Percentiles rank a stretch among this genome's conserved stretches.
phyloP scores from a whole-genome alignment of 148 eudicot genomes.

The Arbutus unedo region DNA sequence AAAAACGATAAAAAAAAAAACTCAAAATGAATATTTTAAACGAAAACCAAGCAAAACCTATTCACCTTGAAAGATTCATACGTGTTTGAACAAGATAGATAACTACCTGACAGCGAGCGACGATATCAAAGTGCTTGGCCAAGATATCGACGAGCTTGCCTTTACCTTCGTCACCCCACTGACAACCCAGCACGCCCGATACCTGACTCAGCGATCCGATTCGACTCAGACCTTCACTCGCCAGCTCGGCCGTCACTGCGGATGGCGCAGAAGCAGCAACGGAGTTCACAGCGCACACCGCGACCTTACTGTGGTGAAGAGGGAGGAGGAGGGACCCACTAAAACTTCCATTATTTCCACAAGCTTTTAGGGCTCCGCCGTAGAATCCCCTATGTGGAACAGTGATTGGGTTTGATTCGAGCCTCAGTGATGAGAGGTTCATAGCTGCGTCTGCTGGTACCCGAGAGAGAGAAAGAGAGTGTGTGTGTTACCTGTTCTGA shows the following conservation, averaged over 20 bases:
- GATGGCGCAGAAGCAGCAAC: constrained; percentile 14
- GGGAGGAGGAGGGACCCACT: constrained; percentile 14
- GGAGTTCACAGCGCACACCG: constrained; percentile 23
- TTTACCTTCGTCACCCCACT: constrained; percentile 97
- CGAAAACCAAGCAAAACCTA: too few species aligned
- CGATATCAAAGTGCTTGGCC: constrained; percentile 76
- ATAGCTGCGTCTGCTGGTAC: constrained; percentile 12
- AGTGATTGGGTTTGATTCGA: constrained; percentile 34
- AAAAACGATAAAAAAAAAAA: too few species aligned
- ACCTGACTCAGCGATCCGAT: constrained; percentile 71
- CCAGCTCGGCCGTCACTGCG: constrained; percentile 25
- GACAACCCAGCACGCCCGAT: constrained; percentile 83
- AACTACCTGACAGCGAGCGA: constrained; percentile 91
- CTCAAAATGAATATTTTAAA: too few species aligned
- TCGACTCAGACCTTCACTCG: constrained; percentile 37
- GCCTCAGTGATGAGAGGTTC: constrained; percentile 36
- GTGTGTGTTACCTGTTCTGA: background rate
- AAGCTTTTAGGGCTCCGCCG: background rate
- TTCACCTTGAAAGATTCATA: too few species aligned
- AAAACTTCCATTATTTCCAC: background rate
- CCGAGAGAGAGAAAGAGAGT: background rate
- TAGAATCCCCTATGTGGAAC: constrained; percentile 1
- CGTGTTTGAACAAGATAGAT: background rate
- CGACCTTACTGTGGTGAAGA: constrained; percentile 15
- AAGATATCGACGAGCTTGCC: constrained; percentile 89